Conservation (phyloP, 2,329 filamentous ascomycete species). For the Podosphaera xanthii region DNA sequence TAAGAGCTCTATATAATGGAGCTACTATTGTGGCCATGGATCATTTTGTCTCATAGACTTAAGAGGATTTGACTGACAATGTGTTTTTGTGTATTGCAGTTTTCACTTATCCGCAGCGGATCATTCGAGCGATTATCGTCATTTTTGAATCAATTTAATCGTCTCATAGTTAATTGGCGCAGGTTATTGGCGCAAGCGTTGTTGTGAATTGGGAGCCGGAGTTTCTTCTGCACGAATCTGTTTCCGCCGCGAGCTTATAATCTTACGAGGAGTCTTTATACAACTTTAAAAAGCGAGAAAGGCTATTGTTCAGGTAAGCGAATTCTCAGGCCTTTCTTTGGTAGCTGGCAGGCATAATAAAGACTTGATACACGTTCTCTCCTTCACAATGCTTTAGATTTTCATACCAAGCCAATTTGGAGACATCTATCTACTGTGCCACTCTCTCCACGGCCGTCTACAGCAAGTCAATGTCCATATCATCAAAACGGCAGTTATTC, state of each 20-base stretch:
- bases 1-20: not conserved
- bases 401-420: too few species aligned
- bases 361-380: too few species aligned
- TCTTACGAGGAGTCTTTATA: constrained; percentile 6
- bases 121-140: constrained; percentile 12
- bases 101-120: constrained; percentile 14
- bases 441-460: too few species aligned
- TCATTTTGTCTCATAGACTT: not conserved
- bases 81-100: constrained; percentile 7
- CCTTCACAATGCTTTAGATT: too few species aligned
- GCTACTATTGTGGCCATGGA: too few species aligned
- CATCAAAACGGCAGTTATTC: too few species aligned
- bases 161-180: constrained; percentile 5
- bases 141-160: constrained; percentile 10
- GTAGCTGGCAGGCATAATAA: too few species aligned
- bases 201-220: constrained; percentile 10
- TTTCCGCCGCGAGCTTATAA: constrained; percentile 9
- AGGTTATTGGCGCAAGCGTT: constrained; percentile 14
- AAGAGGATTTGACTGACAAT: constrained; percentile 10
- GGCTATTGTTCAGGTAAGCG: not conserved
- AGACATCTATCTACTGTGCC: too few species aligned
- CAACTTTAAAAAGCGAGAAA: not conserved
- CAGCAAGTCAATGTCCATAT: too few species aligned
- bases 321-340: not conserved
- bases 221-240: constrained; percentile 8